Percentiles rank a stretch among this genome's conserved stretches.
phyloP scores from a whole-genome alignment of 2,329 filamentous ascomycete genomes.

The Fusarium austroafricanum region DNA sequence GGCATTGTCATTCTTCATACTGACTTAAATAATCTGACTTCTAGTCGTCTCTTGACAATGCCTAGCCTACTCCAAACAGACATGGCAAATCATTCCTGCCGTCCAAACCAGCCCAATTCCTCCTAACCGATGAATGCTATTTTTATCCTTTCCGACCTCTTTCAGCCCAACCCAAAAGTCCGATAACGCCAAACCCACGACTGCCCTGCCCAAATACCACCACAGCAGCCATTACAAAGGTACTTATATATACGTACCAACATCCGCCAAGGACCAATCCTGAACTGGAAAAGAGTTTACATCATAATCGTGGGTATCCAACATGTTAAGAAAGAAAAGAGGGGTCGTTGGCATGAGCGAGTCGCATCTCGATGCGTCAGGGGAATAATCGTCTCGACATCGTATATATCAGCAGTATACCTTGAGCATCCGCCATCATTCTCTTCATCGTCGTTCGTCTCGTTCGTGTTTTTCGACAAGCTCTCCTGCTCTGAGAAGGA shows the following conservation, averaged over 20 bases:
- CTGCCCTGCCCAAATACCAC: constrained; percentile 6
- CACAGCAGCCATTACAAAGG: constrained; percentile 23
- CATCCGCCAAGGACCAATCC: constrained; percentile 3
- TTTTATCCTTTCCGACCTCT: constrained; percentile 3
- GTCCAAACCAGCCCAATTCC: not conserved
- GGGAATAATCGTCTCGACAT: not conserved
- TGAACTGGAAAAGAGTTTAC: constrained; percentile 16
- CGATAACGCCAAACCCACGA: constrained; percentile 30
- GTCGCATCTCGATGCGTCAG: not conserved
- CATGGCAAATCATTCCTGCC: not conserved
- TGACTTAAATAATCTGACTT: not conserved
- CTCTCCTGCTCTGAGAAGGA: constrained; percentile 68
- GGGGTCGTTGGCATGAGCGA: not conserved
- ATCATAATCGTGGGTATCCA: constrained; percentile 40
- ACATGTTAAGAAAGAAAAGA: constrained; percentile 28
- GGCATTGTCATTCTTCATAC: constrained; percentile 1
- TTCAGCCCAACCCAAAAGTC: not conserved
- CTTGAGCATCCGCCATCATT: not conserved
- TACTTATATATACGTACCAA: constrained; percentile 2
- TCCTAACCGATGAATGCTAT: not conserved
- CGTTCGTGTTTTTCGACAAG: constrained; percentile 62
- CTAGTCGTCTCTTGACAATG: too few relatives aligned
- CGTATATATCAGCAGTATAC: not conserved
- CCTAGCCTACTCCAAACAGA: not conserved
- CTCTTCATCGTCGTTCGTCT: constrained; percentile 30